Conservation (phyloP, 1,284 basidiomycete genomes). For the Singerocomus rubriflavus region DNA sequence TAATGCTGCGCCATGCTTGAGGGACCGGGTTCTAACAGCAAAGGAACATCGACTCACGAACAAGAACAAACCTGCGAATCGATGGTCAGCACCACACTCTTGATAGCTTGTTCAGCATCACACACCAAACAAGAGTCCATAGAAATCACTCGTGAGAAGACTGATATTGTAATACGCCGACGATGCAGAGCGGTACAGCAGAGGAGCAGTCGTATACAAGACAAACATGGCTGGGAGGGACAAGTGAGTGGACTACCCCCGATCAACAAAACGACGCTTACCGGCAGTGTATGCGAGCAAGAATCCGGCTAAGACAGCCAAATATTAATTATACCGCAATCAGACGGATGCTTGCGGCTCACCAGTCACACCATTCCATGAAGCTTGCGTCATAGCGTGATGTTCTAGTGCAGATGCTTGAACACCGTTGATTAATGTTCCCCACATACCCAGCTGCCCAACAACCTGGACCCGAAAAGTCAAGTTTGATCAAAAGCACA, state of each 20-base stretch:
- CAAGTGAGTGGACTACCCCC: slow-evolving; percentile 8
- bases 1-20: slow-evolving; percentile 53
- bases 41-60: slow-evolving; percentile 44
- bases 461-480: slow-evolving; percentile 49
- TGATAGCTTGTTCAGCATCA: slow-evolving; percentile 7
- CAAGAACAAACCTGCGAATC: slow-evolving; percentile 55
- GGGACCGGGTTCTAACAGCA: slow-evolving; percentile 1
- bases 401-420: slow-evolving; percentile 78
- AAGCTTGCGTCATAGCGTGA: slow-evolving; percentile 54
- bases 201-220: slow-evolving; percentile 79
- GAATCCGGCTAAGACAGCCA: slow-evolving; percentile 53
- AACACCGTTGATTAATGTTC: slow-evolving; percentile 72
- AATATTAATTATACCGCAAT: not conserved
- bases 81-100: slow-evolving; percentile 9
- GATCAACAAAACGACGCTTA: slow-evolving; percentile 23
- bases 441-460: slow-evolving; percentile 83
- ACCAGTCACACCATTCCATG: slow-evolving; percentile 73
- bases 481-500: not conserved
- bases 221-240: slow-evolving; percentile 67
- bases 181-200: slow-evolving; percentile 79
- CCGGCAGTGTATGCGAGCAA: slow-evolving; percentile 69
- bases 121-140: slow-evolving; percentile 76
- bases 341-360: slow-evolving; percentile 19
- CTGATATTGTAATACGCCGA: slow-evolving; percentile 83
- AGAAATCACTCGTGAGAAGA: slow-evolving; percentile 81